phyloP scores from a whole-genome alignment of 306 rosid genomes.

The Potentilla sterilis region DNA sequence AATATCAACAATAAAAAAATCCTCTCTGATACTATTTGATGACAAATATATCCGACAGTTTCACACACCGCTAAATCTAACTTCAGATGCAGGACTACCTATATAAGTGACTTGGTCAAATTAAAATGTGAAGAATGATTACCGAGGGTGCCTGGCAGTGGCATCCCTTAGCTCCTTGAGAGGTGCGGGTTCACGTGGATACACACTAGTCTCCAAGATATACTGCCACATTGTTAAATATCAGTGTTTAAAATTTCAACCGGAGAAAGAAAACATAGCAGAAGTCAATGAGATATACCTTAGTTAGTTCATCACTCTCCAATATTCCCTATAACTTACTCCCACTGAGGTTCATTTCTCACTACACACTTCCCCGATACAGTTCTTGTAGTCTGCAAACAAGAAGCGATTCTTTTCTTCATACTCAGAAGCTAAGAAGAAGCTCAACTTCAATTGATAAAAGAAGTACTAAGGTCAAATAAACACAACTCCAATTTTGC shows the following conservation, averaged over 20 bases:
- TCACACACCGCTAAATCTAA: background rate
- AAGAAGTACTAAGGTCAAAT: no score
- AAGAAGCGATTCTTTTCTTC: no score
- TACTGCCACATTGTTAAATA: slow-evolving; percentile 32
- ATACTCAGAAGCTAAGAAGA: no score
- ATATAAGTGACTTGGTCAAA: background rate
- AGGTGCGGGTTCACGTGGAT: slow-evolving; percentile 52
- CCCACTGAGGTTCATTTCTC: slow-evolving; percentile 29
- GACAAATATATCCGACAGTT: no score
- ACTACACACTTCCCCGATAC: background rate
- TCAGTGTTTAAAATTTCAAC: background rate
- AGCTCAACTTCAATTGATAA: no score
- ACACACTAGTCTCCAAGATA: slow-evolving; percentile 59
- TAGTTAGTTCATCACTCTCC: slow-evolving; percentile 41
- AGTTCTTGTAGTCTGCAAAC: background rate
- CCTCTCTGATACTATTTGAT: background rate
- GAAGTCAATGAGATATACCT: background rate
- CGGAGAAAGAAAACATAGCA: background rate
- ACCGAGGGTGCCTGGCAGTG: slow-evolving; percentile 43
- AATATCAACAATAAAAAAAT: background rate
- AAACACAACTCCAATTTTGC: no score
- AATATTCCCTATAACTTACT: slow-evolving; percentile 21
- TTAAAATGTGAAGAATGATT: background rate
- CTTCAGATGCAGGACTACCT: background rate
- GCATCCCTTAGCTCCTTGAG: slow-evolving; percentile 52